These are phyloP conservation scores for Daldinia caldariorum DNA, from an alignment of 495 filamentous ascomycete genomes.

Conservation along the genomic window DNA sequence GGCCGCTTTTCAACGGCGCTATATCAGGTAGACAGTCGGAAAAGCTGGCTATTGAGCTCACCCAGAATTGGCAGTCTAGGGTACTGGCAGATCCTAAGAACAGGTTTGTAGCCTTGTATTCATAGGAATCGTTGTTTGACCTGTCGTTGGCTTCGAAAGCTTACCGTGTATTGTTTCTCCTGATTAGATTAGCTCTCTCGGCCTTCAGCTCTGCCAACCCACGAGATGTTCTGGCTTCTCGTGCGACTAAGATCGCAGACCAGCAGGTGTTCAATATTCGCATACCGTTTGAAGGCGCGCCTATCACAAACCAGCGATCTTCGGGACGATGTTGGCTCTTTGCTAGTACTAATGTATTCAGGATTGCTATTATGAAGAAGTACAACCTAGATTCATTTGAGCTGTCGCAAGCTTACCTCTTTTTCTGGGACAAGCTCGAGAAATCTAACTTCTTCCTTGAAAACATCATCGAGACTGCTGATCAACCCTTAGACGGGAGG, in stretches of 20 bases:
- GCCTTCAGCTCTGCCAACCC: slow-evolving; percentile 68
- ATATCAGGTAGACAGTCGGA: slow-evolving; percentile 49
- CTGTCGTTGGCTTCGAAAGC: background rate
- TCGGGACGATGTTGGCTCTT: slow-evolving; percentile 92
- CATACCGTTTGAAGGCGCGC: slow-evolving; percentile 81
- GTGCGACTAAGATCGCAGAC: slow-evolving; percentile 67
- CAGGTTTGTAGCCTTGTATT: slow-evolving; percentile 49
- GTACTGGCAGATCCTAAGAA: slow-evolving; percentile 72
- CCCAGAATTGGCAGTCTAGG: slow-evolving; percentile 67
- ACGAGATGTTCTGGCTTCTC: slow-evolving; percentile 63
- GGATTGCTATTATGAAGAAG: slow-evolving; percentile 81
- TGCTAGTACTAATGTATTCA: slow-evolving; percentile 86
- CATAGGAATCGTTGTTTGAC: background rate
- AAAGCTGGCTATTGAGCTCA: slow-evolving; percentile 56
- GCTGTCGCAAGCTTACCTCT: slow-evolving; percentile 87
- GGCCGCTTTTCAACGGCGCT: slow-evolving; percentile 7
- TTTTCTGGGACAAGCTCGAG: slow-evolving; percentile 95
- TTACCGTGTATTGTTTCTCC: background rate
- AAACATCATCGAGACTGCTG: slow-evolving; percentile 76
- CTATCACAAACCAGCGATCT: slow-evolving; percentile 83
- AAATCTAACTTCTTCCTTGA: slow-evolving; percentile 91
- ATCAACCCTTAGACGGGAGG: slow-evolving; percentile 72
- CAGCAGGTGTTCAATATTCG: slow-evolving; percentile 82
- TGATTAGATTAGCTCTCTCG: slow-evolving; percentile 68
- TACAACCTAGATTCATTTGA: slow-evolving; percentile 80